phyloP scores from a whole-genome alignment of 2,329 filamentous ascomycete species.

The Calonectria leucothoes region DNA sequence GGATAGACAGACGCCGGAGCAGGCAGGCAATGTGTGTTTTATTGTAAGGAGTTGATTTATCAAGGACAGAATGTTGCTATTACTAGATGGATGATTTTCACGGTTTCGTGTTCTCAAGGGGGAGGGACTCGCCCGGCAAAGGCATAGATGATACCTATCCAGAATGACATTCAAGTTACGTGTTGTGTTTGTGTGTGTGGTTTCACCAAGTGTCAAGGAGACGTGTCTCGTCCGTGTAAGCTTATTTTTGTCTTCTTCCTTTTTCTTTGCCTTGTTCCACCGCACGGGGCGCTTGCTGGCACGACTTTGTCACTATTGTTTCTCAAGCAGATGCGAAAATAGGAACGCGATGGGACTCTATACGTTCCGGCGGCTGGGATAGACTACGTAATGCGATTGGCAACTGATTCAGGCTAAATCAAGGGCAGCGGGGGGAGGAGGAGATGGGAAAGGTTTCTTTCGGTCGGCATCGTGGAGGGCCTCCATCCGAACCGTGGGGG shows the following conservation, averaged over 20 bases:
- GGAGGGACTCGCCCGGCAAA: slow-evolving; percentile 9
- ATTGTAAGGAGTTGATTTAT: slow-evolving; percentile 32
- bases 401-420: neutral
- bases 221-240: neutral
- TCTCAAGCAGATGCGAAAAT: neutral
- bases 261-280: slow-evolving; percentile 5
- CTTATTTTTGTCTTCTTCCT: too few species aligned
- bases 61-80: neutral
- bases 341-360: neutral
- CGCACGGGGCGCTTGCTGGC: neutral
- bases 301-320: neutral
- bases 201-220: too few species aligned
- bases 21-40: slow-evolving; percentile 3
- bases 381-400: neutral
- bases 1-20: slow-evolving; percentile 39
- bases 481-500: neutral
- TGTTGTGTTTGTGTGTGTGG: too few species aligned
- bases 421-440: neutral
- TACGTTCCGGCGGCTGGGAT: neutral
- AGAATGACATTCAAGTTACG: slow-evolving; percentile 27
- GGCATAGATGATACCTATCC: slow-evolving; percentile 36
- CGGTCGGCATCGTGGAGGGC: neutral
- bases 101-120: neutral
- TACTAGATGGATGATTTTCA: neutral
- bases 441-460: neutral